Base-by-base conservation (phyloP, 192 early-diverging fungal genomes). In the Coemansia sp. region DNA sequence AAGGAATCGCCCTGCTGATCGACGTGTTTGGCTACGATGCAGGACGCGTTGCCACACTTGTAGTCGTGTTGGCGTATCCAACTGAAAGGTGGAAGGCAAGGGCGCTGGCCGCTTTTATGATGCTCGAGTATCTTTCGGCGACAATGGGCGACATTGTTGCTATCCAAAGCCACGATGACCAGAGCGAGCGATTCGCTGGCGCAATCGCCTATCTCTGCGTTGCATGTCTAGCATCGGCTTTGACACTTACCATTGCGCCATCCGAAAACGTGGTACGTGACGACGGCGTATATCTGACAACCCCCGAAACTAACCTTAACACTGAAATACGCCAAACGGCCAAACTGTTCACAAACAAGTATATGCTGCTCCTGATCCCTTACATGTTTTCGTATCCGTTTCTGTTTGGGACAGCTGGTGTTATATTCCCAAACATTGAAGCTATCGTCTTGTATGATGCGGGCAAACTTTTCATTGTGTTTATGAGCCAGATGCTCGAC, bases 51-150 rank as follows among this genome's bases (percentile, higher is more conserved):
- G 72, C 62, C 9, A 69, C 72, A 1, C 42, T 74, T 15, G 66
- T 74, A 1, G 56, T 67, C 1, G 72, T 65, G 0, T 22, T 74
- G 27, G 62, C 66, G 6, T 74, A 74, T 57, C 62, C 72, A 9
- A 60, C 58, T 42, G 72, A 74, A 18, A 37, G 37, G 27, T 74
- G 72, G 72, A 74, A 69, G 54, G 57, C 72, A 4, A 46, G 72
- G 0, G 51, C 72, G 9, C 54, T 74, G 3, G 58, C 61, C 0
- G 38, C 56, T 1, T 74, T 68, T 30, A 47, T 74, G 43, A 56
- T 74, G 13, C 39, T 63, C 8, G 61, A 68, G 58, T 60, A 74
- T 23, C 40, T 74, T 17, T 64, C 72, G 3, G 57, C 63, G 47
- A 65, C 66, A 13, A 67, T 74, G 52, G 66, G 72, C 42, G 54